These are phyloP conservation scores for Ganoderma meredithae DNA, from an alignment of 1,284 basidiomycete species.

Conservation along the genomic window DNA sequence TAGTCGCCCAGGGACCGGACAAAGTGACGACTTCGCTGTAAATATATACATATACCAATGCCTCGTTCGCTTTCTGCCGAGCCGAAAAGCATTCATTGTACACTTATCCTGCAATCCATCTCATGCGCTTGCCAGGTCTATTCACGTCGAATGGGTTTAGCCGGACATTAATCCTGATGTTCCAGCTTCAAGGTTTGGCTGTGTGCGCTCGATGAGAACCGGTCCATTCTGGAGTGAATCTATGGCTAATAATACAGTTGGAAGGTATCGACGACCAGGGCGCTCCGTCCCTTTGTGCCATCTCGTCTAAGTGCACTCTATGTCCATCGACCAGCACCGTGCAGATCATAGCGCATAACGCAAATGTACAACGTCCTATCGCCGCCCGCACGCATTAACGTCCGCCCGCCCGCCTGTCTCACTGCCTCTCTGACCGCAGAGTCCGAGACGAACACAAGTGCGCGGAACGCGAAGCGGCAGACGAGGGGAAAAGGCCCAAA, in stretches of 20 bases:
- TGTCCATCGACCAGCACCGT: slow-evolving; percentile 3
- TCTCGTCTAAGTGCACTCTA: slow-evolving; percentile 12
- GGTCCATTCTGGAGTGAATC: not conserved
- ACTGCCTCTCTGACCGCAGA: not conserved
- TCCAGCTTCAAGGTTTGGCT: not conserved
- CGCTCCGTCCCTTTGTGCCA: slow-evolving; percentile 1
- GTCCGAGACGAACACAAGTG: not conserved
- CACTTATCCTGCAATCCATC: not conserved
- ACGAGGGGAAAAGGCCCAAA: not conserved
- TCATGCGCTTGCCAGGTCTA: not conserved
- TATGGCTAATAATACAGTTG: slow-evolving; percentile 11
- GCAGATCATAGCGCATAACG: not conserved
- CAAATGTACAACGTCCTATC: not conserved
- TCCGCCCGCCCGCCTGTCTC: not conserved
- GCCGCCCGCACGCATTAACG: not conserved
- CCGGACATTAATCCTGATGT: not conserved
- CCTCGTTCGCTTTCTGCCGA: not conserved
- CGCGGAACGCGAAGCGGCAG: not conserved
- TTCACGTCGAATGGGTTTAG: not conserved
- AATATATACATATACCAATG: not conserved
- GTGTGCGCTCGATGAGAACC: not conserved
- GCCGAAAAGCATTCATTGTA: not conserved
- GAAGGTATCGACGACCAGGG: slow-evolving; percentile 10
- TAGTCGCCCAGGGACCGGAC: not conserved
- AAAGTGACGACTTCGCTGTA: not conserved